A percentile compares a stretch with the other conserved stretches of the same genome.
These are phyloP conservation scores for Ganoderma sinense DNA, from an alignment of 1,284 basidiomycete species.

Conservation along the genomic window DNA sequence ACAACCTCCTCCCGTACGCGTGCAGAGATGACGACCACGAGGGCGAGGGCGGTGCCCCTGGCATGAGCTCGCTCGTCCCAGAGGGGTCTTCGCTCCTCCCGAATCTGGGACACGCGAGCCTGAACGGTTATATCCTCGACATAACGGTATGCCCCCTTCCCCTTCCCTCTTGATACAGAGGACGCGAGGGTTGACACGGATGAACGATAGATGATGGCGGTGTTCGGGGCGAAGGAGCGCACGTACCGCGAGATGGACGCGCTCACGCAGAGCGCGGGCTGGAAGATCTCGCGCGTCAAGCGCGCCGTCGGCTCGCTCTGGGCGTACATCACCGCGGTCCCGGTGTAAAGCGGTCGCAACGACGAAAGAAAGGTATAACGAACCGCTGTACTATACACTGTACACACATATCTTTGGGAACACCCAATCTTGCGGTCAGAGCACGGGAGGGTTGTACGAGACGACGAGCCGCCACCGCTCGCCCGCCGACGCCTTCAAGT, in stretches of 20 bases:
- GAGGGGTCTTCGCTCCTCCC: conserved; percentile 29
- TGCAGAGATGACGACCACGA: conserved; percentile 23
- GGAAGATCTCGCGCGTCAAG: conserved; percentile 63
- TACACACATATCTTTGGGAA: not conserved
- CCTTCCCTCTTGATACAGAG: too few relatives aligned
- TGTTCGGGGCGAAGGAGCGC: conserved; percentile 70
- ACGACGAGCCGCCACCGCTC: conserved; percentile 23
- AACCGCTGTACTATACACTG: not conserved
- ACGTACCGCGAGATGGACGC: conserved; percentile 66
- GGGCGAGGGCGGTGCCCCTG: too few relatives aligned
- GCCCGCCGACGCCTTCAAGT: conserved; percentile 13
- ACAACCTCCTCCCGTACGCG: conserved; percentile 31
- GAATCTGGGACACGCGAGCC: conserved; percentile 28
- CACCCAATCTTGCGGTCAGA: not conserved
- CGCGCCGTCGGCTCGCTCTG: conserved; percentile 25
- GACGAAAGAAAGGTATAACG: not conserved
- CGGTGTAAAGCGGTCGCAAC: not conserved
- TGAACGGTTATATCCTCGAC: conserved; percentile 26
- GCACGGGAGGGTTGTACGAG: conserved; percentile 19
- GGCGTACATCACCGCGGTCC: conserved; percentile 26
- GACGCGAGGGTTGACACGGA: not conserved
- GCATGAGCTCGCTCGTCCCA: conserved; percentile 22
- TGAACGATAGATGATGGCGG: conserved; percentile 66
- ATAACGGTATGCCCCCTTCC: conserved; percentile 14
- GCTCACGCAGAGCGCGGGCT: conserved; percentile 64